Conservation (phyloP, 768 basidiomycete genomes). For the Russula olivacea region DNA sequence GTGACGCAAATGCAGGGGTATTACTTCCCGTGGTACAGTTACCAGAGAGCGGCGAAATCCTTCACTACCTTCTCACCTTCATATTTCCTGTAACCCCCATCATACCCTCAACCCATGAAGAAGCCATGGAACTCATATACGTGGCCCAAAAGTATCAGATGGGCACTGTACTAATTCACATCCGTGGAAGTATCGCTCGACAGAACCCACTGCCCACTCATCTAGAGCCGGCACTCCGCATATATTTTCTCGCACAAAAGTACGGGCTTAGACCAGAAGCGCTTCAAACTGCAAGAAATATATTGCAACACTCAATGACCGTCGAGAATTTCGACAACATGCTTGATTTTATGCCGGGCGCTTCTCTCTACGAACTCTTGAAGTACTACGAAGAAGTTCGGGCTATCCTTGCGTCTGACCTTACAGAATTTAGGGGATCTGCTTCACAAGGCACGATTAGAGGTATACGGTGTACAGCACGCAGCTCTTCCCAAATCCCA, state of each 20-base stretch:
- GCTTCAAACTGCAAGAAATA: neutral
- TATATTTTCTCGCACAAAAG: neutral
- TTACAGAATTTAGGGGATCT: neutral
- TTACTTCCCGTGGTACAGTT: neutral
- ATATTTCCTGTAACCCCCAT: neutral
- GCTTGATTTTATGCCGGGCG: neutral
- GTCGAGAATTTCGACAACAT: neutral
- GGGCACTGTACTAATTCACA: neutral
- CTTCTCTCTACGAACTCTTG: conserved; percentile 6
- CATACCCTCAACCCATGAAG: neutral
- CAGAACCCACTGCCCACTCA: neutral
- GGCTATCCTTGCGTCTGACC: neutral
- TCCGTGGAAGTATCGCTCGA: neutral
- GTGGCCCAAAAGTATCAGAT: neutral
- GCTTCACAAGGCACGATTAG: neutral
- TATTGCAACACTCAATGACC: neutral
- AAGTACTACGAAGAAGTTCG: neutral
- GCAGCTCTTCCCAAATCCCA: neutral
- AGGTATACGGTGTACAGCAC: neutral
- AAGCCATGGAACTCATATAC: neutral
- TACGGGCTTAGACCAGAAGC: neutral
- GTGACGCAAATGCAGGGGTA: neutral
- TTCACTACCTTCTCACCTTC: neutral
- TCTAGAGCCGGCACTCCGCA: neutral
- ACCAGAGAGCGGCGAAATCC: neutral